phyloP scores from a whole-genome alignment of 1,284 basidiomycete species.

The Trametes polyzona region DNA sequence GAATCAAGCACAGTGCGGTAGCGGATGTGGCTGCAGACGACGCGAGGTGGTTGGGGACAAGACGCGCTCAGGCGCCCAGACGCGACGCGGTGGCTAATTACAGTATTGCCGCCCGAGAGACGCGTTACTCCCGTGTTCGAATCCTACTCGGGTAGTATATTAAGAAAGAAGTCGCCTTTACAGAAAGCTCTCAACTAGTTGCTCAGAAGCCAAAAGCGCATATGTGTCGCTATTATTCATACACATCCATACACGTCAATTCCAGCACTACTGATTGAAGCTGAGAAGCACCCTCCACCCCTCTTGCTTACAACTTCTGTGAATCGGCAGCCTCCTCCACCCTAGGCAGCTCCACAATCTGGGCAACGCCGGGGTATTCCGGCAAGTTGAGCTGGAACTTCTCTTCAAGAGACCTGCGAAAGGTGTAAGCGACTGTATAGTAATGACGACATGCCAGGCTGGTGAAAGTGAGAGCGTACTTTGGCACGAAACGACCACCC shows the following conservation, averaged over 20 bases:
- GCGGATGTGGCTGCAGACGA: background rate
- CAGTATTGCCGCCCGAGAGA: too few relatives aligned
- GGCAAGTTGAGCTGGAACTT: conserved; percentile 81
- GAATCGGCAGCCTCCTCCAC: conserved; percentile 20
- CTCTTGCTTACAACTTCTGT: conserved; percentile 37
- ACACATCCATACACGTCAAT: background rate
- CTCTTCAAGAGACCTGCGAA: conserved; percentile 59
- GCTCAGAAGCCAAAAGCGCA: too few relatives aligned
- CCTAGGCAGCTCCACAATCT: conserved; percentile 74
- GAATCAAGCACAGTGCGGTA: too few relatives aligned
- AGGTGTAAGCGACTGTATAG: background rate
- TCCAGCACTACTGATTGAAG: too few relatives aligned
- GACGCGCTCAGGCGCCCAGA: conserved; percentile 2
- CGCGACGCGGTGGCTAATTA: conserved; percentile 1
- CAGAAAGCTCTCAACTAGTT: too few relatives aligned
- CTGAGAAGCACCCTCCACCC: too few relatives aligned
- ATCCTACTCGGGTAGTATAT: too few relatives aligned
- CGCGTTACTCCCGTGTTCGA: background rate
- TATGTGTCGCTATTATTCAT: too few relatives aligned
- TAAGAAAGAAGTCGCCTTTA: too few relatives aligned
- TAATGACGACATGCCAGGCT: too few relatives aligned
- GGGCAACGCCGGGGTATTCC: conserved; percentile 73
- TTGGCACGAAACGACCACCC: conserved; percentile 90
- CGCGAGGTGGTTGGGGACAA: conserved; percentile 13
- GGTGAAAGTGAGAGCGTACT: conserved; percentile 55